These are phyloP conservation scores for Raphanus sativus DNA, from an alignment of 345 rosid species.

Conservation along the genomic window DNA sequence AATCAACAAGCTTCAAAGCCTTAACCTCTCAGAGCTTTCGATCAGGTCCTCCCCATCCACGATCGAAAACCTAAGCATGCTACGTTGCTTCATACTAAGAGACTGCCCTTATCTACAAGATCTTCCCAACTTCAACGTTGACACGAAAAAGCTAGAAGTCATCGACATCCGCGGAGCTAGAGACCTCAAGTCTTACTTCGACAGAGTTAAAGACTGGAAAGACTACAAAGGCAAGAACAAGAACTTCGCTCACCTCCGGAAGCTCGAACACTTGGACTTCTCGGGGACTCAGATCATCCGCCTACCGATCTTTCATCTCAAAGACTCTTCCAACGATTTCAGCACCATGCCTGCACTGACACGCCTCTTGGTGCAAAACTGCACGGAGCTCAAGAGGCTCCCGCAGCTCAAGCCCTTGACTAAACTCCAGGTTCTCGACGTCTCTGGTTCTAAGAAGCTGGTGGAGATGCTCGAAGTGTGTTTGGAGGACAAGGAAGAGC, in stretches of 20 bases:
- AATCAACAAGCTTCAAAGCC: slow-evolving; percentile 42
- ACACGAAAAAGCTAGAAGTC: slow-evolving; percentile 42
- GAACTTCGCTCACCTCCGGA: slow-evolving; percentile 35
- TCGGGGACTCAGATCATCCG: slow-evolving; percentile 40
- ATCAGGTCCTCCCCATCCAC: slow-evolving; percentile 37
- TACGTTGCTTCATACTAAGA: slow-evolving; percentile 51
- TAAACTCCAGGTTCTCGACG: slow-evolving; percentile 40
- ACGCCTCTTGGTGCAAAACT: slow-evolving; percentile 26
- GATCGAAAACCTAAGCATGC: slow-evolving; percentile 27
- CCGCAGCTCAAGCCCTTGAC: slow-evolving; percentile 31
- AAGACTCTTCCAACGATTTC: background rate
- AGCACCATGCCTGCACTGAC: slow-evolving; percentile 24
- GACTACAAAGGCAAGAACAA: slow-evolving; percentile 34
- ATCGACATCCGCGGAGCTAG: slow-evolving; percentile 50
- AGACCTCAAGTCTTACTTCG: slow-evolving; percentile 32
- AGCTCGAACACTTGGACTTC: slow-evolving; percentile 49
- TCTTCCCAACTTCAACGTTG: slow-evolving; percentile 39
- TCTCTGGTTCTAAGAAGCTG: slow-evolving; percentile 36
- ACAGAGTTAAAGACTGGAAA: slow-evolving; percentile 29
- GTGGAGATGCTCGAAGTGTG: slow-evolving; percentile 40
- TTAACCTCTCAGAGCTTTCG: slow-evolving; percentile 45
- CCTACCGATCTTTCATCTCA: slow-evolving; percentile 45
- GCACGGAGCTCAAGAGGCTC: slow-evolving; percentile 27
- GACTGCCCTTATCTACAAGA: slow-evolving; percentile 38
- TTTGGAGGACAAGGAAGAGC: slow-evolving; percentile 31